Evolutionary conservation across 2,329 filamentous ascomycete species (phyloP), one percentile per base, ranked within the genome.

Genomic region (Fusarium pseudocircinatum): DNA sequence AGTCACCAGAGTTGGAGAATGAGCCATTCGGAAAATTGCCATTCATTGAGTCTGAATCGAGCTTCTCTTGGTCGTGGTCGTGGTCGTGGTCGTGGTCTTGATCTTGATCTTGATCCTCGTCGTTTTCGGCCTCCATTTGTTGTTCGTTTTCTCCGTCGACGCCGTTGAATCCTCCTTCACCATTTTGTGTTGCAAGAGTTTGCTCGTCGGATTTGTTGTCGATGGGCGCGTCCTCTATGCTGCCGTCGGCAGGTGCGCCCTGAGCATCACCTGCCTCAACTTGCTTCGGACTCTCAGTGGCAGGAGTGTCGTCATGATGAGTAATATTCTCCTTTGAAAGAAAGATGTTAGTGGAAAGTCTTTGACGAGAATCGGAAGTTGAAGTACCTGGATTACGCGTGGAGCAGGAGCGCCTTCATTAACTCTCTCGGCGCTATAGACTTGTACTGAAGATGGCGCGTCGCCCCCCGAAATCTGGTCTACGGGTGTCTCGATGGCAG

Each of bases 1-100:
- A 91, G 77, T 92, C 91, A 65, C 88, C 88, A 70, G 87, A 87
- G 78, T 88, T 89, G 79, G 86, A 76, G 32, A 88, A 92, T 78
- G 87, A 88, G 87, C 91, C 90, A 73, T 86, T 87, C 32, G 87
- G 80, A 74, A 91, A 91, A 70, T 76, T 78, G 67, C 85, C 85
- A 73, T 84, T 86, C 78, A 81, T 83, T 32, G 80, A 75, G 42
- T 84, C 83, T 62, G 79, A 77, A 44, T 81, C 81, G 52, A 78
- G 79, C 63, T 80, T 76, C 57, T 79, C 81, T 63, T 81, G 77
- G 14, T 77, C 43, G n/a, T n/a, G n/a, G n/a, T n/a, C n/a, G n/a
- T n/a, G n/a, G n/a, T n/a, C n/a, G 18, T 26, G 24, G 15, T 44
- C 42, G 7, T 44, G 42, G 24, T 20, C n/a, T 9, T 44, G 16